phyloP scores from a whole-genome alignment of 2,329 filamentous ascomycete species.

The Fusarium pseudograminearum region DNA sequence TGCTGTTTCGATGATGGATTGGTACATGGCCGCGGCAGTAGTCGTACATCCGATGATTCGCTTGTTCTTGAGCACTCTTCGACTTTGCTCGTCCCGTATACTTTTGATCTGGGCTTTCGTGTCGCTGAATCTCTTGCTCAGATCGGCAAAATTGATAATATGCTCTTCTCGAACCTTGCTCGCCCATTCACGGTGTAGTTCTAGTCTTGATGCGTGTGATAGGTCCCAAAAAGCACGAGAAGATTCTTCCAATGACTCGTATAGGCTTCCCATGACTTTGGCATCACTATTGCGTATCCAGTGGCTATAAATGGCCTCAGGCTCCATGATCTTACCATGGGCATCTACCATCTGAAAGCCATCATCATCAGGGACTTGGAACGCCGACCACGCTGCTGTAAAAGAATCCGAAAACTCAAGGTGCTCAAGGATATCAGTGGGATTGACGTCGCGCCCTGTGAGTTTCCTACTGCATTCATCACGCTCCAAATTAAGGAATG shows the following conservation, averaged over 20 bases:
- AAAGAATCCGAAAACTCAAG: constrained; percentile 66
- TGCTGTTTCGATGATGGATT: constrained; percentile 64
- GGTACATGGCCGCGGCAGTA: constrained; percentile 74
- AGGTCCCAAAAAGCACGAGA: constrained; percentile 65
- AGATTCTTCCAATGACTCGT: constrained; percentile 36
- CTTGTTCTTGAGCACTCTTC: constrained; percentile 62
- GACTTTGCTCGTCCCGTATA: constrained; percentile 59
- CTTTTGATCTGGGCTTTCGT: constrained; percentile 57
- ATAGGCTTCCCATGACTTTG: not conserved
- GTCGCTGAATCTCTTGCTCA: constrained; percentile 57
- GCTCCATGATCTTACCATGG: constrained; percentile 57
- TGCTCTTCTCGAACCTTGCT: constrained; percentile 63
- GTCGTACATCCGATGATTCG: constrained; percentile 78
- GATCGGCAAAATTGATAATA: constrained; percentile 54
- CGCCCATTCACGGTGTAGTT: constrained; percentile 58
- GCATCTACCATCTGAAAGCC: constrained; percentile 62
- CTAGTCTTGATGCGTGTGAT: constrained; percentile 50
- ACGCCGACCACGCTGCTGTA: constrained; percentile 66
- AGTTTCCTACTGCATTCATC: constrained; percentile 36
- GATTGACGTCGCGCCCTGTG: not conserved
- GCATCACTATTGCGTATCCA: constrained; percentile 31
- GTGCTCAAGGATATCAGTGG: constrained; percentile 54
- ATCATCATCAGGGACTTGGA: constrained; percentile 62
- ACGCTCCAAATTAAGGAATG: constrained; percentile 42
- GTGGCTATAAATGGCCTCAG: constrained; percentile 31